A percentile compares a stretch with the other conserved stretches of the same genome.
These are phyloP conservation scores for Pyrenophora tritici-repentis DNA, from an alignment of 2,329 filamentous ascomycete genomes.

Conservation along the genomic window DNA sequence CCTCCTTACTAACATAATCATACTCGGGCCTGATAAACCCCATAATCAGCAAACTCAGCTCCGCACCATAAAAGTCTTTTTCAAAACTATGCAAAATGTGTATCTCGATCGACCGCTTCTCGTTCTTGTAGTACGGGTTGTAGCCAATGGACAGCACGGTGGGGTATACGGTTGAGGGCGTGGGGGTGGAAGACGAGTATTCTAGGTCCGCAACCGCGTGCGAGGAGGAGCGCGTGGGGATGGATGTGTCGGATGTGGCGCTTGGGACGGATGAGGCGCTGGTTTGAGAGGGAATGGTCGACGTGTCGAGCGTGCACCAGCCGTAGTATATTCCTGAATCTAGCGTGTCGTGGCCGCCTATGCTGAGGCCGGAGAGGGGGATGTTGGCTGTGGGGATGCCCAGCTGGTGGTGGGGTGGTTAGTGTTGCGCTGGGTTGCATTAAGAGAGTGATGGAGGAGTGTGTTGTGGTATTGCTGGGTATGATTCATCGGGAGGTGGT, in stretches of 20 bases:
- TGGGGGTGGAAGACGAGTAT: conserved; percentile 22
- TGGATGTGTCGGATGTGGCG: conserved; percentile 21
- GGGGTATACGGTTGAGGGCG: conserved; percentile 30
- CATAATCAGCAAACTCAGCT: conserved; percentile 78
- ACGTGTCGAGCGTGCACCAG: conserved; percentile 74
- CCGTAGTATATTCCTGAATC: conserved; percentile 91
- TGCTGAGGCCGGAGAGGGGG: conserved; percentile 69
- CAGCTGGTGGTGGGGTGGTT: conserved; percentile 59
- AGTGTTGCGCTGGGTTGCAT: neutral
- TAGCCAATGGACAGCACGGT: conserved; percentile 64
- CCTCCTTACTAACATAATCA: conserved; percentile 84
- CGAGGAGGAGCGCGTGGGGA: conserved; percentile 28
- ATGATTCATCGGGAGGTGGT: neutral
- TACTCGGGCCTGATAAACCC: conserved; percentile 89
- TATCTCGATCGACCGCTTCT: conserved; percentile 82
- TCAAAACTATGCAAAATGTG: conserved; percentile 81
- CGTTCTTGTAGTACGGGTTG: conserved; percentile 98
- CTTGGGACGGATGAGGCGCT: conserved; percentile 41
- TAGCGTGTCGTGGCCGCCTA: conserved; percentile 66
- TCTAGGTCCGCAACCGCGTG: conserved; percentile 36
- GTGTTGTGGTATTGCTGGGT: neutral
- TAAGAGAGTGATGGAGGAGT: no score
- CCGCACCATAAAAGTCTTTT: conserved; percentile 81
- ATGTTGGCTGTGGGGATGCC: conserved; percentile 96
- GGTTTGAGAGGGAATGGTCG: conserved; percentile 23